These are phyloP conservation scores for Teunomyces pallodes DNA, from an alignment of 805 yeast species.

Conservation along the genomic window DNA sequence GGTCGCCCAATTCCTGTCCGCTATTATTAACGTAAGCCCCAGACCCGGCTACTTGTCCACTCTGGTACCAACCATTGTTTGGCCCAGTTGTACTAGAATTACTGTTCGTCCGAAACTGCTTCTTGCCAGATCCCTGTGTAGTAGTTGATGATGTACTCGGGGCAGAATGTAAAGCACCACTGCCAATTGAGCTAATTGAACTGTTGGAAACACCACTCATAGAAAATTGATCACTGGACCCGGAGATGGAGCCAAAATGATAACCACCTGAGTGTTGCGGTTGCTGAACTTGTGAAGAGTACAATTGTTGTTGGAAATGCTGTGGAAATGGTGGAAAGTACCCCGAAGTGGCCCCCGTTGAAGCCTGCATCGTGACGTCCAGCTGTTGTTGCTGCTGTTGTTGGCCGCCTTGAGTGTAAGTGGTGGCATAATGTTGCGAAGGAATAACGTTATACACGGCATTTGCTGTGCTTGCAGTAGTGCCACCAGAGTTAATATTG, in stretches of 20 bases:
- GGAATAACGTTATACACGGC: slow-evolving; percentile 5
- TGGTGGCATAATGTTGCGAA: slow-evolving; percentile 5
- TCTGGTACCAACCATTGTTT: neutral
- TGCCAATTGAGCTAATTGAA: slow-evolving; percentile 6
- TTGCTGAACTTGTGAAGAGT: slow-evolving; percentile 4
- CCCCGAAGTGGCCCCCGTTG: slow-evolving; percentile 3
- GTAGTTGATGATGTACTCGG: slow-evolving; percentile 2
- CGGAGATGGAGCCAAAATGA: slow-evolving; percentile 7
- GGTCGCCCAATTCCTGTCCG: neutral
- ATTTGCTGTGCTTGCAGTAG: neutral
- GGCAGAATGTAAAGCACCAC: slow-evolving; percentile 1
- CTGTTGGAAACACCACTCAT: slow-evolving; percentile 7
- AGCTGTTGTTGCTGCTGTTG: slow-evolving; percentile 4
- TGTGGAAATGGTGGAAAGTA: slow-evolving; percentile 10
- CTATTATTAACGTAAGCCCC: neutral
- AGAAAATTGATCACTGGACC: slow-evolving; percentile 7
- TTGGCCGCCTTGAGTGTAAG: neutral
- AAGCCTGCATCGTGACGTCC: neutral
- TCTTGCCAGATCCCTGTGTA: slow-evolving; percentile 5
- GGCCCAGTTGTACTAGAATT: slow-evolving; percentile 1
- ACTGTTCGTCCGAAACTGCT: slow-evolving; percentile 8
- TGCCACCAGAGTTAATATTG: neutral
- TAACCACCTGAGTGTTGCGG: slow-evolving; percentile 5
- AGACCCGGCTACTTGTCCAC: neutral
- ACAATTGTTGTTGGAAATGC: slow-evolving; percentile 8